Evolutionary conservation across 1,139 yeast species (phyloP), one percentile per base, ranked within the genome.

Genomic region (Blastobotrys aristatus): DNA sequence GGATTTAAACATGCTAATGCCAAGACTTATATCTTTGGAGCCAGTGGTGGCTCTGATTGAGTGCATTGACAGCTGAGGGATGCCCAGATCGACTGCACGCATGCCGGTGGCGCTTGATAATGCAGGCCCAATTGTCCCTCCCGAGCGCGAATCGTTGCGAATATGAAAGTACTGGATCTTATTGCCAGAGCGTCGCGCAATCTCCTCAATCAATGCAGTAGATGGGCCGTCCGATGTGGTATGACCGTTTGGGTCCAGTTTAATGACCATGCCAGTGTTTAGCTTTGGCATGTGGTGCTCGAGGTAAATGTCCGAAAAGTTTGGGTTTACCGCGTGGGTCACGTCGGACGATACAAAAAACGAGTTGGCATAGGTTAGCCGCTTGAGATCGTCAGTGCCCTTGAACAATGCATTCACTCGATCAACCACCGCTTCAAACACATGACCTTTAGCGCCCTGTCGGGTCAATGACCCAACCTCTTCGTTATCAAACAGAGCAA

Each of bases 271-370:
- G 40, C 94, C 95, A 36, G 74, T 76, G 67, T 85, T 85, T 50
- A 89, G 88, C 48, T 79, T 68, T 11, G 94, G 90, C 56, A 74
- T 77, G 65, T 83, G 89, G 57, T 77, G 62, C 52, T 79, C 82
- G 60, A 83, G 70, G 64, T 84, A 83, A 14, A 74, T 80, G 33
- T 55, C 53, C 22, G 77, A 66, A 65, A 86, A 89, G 68, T 90
- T 90, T 53, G 97, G 97, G 65, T 90, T 95, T 45, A 87, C 84
- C 32, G 96, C 97, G 64, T 90, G 97, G 1, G 96, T 92, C 72
- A 86, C 92, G 64, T 90, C 97, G 0, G 95, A 84, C 0, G 96
- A 88, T 49, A 89, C 71, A 57, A 89, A 77, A 68, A 89, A 88
- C 2, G 97, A 87, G 62, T 82, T 84, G 16, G 72, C 71, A 37